Evolutionary conservation across 768 basidiomycete genomes (phyloP).

Genomic region (Panus rudis): DNA sequence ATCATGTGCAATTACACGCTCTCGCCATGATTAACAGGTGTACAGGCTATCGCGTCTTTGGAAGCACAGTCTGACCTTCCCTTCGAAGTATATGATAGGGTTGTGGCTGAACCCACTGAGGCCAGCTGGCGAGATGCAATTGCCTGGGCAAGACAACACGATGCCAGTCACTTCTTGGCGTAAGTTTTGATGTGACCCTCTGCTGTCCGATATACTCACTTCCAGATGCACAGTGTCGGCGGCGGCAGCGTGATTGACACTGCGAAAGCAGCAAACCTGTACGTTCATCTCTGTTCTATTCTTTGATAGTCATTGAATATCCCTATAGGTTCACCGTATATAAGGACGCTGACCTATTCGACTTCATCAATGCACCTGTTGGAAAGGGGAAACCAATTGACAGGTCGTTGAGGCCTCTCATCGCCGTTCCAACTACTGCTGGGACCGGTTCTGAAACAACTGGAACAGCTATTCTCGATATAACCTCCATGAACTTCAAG

Average conservation of each 20-base stretch:
- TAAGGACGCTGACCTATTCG: constrained; percentile 86
- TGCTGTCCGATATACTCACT: constrained; percentile 3
- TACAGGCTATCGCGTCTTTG: constrained; percentile 71
- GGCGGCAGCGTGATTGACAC: constrained; percentile 97
- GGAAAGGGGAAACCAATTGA: constrained; percentile 86
- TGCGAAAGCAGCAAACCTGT: constrained; percentile 92
- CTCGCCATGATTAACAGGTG: background rate
- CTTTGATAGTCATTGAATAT: constrained; percentile 6
- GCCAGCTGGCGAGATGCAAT: constrained; percentile 86
- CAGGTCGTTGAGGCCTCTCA: constrained; percentile 70
- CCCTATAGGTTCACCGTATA: constrained; percentile 73
- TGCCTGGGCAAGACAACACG: constrained; percentile 74
- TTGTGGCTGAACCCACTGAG: constrained; percentile 89
- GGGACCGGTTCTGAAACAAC: constrained; percentile 96
- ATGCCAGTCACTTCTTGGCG: constrained; percentile 94
- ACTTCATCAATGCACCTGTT: constrained; percentile 95
- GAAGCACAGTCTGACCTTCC: constrained; percentile 68
- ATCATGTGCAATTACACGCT: background rate
- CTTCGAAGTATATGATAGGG: constrained; percentile 76
- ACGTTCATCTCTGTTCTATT: constrained; percentile 13
- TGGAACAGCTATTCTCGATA: constrained; percentile 89
- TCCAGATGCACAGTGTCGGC: constrained; percentile 52
- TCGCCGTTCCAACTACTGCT: constrained; percentile 74
- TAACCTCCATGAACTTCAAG: constrained; percentile 89
- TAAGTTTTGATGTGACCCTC: constrained; percentile 29